phyloP scores from a whole-genome alignment of 2,329 filamentous ascomycete genomes.

The Colletotrichum lupini region DNA sequence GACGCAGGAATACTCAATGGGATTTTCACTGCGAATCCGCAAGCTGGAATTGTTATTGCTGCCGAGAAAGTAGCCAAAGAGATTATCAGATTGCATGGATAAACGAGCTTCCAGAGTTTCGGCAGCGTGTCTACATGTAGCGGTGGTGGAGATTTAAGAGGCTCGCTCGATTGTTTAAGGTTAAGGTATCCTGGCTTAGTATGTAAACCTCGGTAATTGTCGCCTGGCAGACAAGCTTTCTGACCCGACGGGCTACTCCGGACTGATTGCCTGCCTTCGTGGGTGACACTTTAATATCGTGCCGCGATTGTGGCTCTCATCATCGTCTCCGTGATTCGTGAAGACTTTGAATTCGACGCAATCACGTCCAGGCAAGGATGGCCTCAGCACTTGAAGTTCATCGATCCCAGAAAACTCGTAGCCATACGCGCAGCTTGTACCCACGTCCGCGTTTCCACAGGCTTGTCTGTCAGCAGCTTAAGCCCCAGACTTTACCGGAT shows the following conservation, averaged over 20 bases:
- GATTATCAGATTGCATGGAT: neutral
- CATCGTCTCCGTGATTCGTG: neutral
- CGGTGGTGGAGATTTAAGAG: neutral
- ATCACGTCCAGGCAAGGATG: neutral
- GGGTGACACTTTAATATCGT: neutral
- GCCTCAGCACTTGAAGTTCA: neutral
- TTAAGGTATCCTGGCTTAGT: too few species aligned
- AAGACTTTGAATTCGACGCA: neutral
- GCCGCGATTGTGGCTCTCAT: neutral
- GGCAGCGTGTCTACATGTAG: neutral
- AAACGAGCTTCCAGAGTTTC: neutral
- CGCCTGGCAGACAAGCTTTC: too few species aligned
- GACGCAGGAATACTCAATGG: conserved; percentile 38
- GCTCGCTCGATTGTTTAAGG: too few species aligned
- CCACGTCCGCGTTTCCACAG: neutral
- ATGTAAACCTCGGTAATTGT: too few species aligned
- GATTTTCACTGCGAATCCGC: neutral
- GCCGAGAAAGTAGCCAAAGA: neutral
- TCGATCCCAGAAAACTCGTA: neutral
- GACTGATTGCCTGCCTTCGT: neutral
- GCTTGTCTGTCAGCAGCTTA: neutral
- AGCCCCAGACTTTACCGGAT: neutral
- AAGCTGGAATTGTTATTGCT: neutral
- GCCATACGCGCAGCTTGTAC: neutral
- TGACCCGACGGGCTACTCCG: neutral